phyloP scores from a whole-genome alignment of 768 basidiomycete species.

The Thelephora ganbajun region DNA sequence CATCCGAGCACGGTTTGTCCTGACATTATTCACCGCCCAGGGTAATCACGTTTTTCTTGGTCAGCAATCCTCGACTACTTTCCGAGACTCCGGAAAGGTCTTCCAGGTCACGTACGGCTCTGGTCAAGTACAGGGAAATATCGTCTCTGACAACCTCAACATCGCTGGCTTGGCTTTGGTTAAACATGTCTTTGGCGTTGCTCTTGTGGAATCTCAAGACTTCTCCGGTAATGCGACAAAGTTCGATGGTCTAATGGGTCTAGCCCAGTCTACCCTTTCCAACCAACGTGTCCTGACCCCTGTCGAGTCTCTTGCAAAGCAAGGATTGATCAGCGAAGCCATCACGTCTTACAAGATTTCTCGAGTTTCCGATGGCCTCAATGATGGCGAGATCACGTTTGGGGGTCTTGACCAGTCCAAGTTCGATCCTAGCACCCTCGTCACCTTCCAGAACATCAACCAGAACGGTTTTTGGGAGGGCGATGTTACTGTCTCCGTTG shows the following conservation, averaged over 20 bases:
- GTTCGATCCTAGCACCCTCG: slow-evolving; percentile 45
- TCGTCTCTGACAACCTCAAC: slow-evolving; percentile 47
- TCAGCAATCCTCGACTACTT: slow-evolving; percentile 42
- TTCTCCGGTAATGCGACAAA: slow-evolving; percentile 34
- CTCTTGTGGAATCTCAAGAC: slow-evolving; percentile 41
- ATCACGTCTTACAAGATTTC: slow-evolving; percentile 75
- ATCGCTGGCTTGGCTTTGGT: slow-evolving; percentile 48
- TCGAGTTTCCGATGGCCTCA: slow-evolving; percentile 50
- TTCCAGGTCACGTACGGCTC: slow-evolving; percentile 61
- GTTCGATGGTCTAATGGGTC: slow-evolving; percentile 70
- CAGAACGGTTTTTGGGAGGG: slow-evolving; percentile 71
- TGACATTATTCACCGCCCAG: slow-evolving; percentile 17
- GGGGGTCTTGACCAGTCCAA: slow-evolving; percentile 62
- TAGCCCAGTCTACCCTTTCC: slow-evolving; percentile 61
- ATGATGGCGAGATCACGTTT: slow-evolving; percentile 75
- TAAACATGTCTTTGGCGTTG: slow-evolving; percentile 56
- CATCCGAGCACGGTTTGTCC: slow-evolving; percentile 1
- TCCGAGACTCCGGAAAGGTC: slow-evolving; percentile 31
- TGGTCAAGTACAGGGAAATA: slow-evolving; percentile 49
- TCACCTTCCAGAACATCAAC: slow-evolving; percentile 51
- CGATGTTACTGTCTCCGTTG: slow-evolving; percentile 39
- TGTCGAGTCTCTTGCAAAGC: slow-evolving; percentile 50
- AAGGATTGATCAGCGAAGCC: slow-evolving; percentile 41
- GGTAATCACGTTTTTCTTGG: slow-evolving; percentile 62
- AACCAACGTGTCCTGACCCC: slow-evolving; percentile 52